Percentiles rank a stretch among this genome's conserved stretches.
These are phyloP conservation scores for Trypanosoma lewisi DNA, from an alignment of 208 protist genomes.

Conservation along the genomic window DNA sequence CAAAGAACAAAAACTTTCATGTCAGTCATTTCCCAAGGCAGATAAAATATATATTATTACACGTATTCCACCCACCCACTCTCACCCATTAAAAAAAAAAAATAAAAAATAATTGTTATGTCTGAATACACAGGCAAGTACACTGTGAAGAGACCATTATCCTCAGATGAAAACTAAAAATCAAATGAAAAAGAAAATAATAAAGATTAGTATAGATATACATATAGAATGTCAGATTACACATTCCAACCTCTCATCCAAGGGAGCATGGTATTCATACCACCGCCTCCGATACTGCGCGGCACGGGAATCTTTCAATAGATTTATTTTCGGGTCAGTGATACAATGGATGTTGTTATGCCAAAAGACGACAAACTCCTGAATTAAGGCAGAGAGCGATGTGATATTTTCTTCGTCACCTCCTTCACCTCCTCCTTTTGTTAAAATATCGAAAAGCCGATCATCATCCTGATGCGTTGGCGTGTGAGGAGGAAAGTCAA, in stretches of 20 bases:
- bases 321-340: not conserved
- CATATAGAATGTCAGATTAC: slow-evolving; percentile 4
- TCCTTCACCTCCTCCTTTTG: too few species aligned
- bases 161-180: slow-evolving; percentile 26
- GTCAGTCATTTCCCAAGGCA: too few species aligned
- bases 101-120: slow-evolving; percentile 11
- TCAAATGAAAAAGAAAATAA: slow-evolving; percentile 4
- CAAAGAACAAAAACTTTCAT: too few species aligned
- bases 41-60: too few species aligned
- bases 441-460: not conserved
- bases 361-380: slow-evolving; percentile 29
- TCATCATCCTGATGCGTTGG: not conserved
- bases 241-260: slow-evolving; percentile 17
- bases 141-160: slow-evolving; percentile 4
- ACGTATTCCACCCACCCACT: too few species aligned
- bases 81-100: slow-evolving; percentile 1
- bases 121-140: not conserved
- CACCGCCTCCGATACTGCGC: slow-evolving; percentile 5
- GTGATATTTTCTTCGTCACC: not conserved
- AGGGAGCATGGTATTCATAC: slow-evolving; percentile 14
- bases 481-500: not conserved
- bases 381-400: slow-evolving; percentile 10
- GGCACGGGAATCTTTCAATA: slow-evolving; percentile 17
- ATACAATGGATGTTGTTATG: slow-evolving; percentile 1
- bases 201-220: too few species aligned